Evolutionary conservation across 2,329 filamentous ascomycete species (phyloP).

Genomic region (Sarocladium strictum): DNA sequence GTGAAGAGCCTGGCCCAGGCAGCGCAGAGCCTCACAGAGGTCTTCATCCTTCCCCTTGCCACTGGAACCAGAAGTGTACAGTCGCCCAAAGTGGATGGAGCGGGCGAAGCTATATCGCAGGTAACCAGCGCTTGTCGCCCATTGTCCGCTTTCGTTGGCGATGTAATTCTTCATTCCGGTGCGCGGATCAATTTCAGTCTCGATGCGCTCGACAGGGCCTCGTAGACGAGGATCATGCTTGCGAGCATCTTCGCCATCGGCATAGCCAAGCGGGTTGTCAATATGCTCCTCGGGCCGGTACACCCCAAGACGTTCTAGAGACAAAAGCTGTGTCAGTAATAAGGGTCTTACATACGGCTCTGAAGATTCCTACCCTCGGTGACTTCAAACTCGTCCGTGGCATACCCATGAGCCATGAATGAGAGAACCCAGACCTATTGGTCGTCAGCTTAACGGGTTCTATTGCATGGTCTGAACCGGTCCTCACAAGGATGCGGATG

Average conservation of each 20-base stretch:
- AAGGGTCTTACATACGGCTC: not conserved
- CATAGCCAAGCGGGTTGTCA: conserved; percentile 79
- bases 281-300: conserved; percentile 73
- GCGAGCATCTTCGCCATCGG: conserved; percentile 78
- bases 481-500: conserved; percentile 61
- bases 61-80: conserved; percentile 62
- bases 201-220: conserved; percentile 64
- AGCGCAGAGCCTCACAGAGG: conserved; percentile 73
- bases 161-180: conserved; percentile 99
- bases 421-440: conserved; percentile 69
- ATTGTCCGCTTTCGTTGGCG: conserved; percentile 77
- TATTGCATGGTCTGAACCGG: not conserved
- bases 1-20: conserved; percentile 69
- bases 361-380: conserved; percentile 32
- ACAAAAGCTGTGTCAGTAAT: not conserved
- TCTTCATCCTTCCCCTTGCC: conserved; percentile 64
- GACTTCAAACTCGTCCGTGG: conserved; percentile 80
- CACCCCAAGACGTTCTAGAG: conserved; percentile 68
- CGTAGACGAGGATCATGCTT: conserved; percentile 76
- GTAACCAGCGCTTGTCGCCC: conserved; percentile 87
- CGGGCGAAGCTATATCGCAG: conserved; percentile 69
- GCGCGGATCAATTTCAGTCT: conserved; percentile 65
- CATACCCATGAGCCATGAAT: conserved; percentile 77
- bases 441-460: not conserved
- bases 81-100: conserved; percentile 69